Conservation (phyloP, 2,329 filamentous ascomycete species). For the Tolypocladium amazonense region DNA sequence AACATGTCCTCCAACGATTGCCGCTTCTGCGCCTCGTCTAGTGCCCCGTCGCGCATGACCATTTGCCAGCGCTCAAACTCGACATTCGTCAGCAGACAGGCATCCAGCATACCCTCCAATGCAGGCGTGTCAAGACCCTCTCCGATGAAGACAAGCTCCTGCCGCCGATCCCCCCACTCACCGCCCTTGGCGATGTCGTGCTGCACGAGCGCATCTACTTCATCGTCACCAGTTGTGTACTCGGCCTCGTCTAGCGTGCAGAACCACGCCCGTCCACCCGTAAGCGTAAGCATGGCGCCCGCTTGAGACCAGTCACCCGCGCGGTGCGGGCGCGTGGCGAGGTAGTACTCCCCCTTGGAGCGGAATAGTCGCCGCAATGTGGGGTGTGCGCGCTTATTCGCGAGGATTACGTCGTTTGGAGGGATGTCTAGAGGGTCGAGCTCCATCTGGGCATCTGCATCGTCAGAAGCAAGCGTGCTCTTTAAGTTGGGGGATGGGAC, state of each 20-base stretch:
- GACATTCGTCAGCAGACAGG: slow-evolving; percentile 48
- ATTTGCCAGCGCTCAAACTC: slow-evolving; percentile 45
- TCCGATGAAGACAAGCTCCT: slow-evolving; percentile 66
- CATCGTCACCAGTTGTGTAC: slow-evolving; percentile 34
- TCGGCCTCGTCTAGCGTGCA: slow-evolving; percentile 43
- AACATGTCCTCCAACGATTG: slow-evolving; percentile 38
- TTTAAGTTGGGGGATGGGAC: slow-evolving; percentile 9
- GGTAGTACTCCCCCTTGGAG: slow-evolving; percentile 51
- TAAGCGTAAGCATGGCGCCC: slow-evolving; percentile 52
- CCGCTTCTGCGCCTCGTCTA: slow-evolving; percentile 26
- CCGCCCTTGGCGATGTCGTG: slow-evolving; percentile 42
- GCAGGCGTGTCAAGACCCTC: slow-evolving; percentile 45
- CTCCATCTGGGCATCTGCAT: slow-evolving; percentile 5
- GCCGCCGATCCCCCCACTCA: slow-evolving; percentile 58
- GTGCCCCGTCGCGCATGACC: slow-evolving; percentile 33
- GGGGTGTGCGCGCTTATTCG: slow-evolving; percentile 42
- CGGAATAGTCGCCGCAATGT: slow-evolving; percentile 46
- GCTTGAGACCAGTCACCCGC: slow-evolving; percentile 54
- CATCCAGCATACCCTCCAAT: slow-evolving; percentile 44
- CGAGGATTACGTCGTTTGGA: slow-evolving; percentile 33
- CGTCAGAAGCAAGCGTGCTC: neutral
- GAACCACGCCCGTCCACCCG: slow-evolving; percentile 47
- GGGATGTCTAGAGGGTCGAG: slow-evolving; percentile 18
- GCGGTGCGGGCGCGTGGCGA: slow-evolving; percentile 45
- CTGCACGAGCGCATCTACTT: slow-evolving; percentile 36